These are phyloP conservation scores for Xylaria flabelliformis DNA, from an alignment of 495 filamentous ascomycete genomes.

Conservation along the genomic window DNA sequence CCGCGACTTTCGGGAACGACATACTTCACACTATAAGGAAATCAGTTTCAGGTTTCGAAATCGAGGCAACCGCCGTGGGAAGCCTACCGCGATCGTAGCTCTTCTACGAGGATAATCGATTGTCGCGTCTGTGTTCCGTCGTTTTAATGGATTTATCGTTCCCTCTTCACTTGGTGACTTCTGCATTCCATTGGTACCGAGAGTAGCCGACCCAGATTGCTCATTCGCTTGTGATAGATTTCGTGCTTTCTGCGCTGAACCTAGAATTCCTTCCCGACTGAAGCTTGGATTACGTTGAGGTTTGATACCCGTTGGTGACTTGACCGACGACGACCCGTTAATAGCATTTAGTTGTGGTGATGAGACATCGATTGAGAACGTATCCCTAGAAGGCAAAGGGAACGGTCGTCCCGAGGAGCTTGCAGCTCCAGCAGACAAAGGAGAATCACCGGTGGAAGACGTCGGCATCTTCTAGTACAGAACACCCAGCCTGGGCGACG, in stretches of 20 bases:
- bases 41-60: constrained; percentile 12
- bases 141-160: constrained; percentile 60
- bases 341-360: constrained; percentile 49
- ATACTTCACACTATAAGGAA: constrained; percentile 74
- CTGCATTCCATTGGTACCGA: constrained; percentile 50
- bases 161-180: constrained; percentile 58
- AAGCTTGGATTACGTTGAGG: constrained; percentile 56
- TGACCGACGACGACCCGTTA: constrained; percentile 52
- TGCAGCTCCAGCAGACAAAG: constrained; percentile 50
- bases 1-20: constrained; percentile 80
- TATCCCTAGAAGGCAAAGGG: constrained; percentile 51
- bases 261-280: constrained; percentile 63
- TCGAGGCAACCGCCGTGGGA: constrained; percentile 17
- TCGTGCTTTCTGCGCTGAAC: constrained; percentile 62
- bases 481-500: constrained; percentile 8
- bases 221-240: constrained; percentile 61
- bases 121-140: constrained; percentile 69
- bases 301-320: constrained; percentile 58
- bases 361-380: constrained; percentile 55
- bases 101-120: constrained; percentile 72
- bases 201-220: constrained; percentile 41
- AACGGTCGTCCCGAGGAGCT: constrained; percentile 50
- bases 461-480: constrained; percentile 49
- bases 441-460: constrained; percentile 59
- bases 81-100: constrained; percentile 74